These are phyloP conservation scores for Chrysoporthe puriensis DNA, from an alignment of 2,329 filamentous ascomycete species.

Conservation along the genomic window DNA sequence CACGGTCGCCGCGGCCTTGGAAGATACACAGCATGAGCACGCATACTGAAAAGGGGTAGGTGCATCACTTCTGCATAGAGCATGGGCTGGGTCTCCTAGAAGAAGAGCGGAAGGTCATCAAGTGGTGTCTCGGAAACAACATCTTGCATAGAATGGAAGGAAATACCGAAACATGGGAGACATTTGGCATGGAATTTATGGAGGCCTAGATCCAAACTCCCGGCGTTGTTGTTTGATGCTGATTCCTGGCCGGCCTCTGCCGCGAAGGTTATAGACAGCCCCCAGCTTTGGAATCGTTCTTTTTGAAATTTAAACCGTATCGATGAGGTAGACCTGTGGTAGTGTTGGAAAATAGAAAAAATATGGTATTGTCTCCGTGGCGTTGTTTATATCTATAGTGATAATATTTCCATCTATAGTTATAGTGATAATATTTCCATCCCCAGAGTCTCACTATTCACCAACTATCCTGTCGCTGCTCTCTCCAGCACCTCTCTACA, in stretches of 20 bases:
- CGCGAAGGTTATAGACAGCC: neutral
- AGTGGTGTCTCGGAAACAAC: slow-evolving; percentile 20
- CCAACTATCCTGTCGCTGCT: too few relatives aligned
- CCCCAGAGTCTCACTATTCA: too few relatives aligned
- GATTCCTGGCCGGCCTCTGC: neutral
- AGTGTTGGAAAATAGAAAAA: too few relatives aligned
- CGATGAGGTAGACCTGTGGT: neutral
- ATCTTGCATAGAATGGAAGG: slow-evolving; percentile 24
- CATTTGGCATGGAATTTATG: neutral
- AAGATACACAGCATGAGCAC: slow-evolving; percentile 27
- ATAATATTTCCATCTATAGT: neutral
- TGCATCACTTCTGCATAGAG: slow-evolving; percentile 21
- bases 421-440: neutral
- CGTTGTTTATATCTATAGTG: neutral
- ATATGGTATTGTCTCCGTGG: neutral
- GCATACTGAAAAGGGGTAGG: slow-evolving; percentile 17
- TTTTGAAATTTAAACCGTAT: neutral
- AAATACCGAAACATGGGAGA: slow-evolving; percentile 16
- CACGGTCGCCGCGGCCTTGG: slow-evolving; percentile 1
- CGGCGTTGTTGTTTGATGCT: slow-evolving; percentile 1
- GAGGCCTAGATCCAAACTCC: neutral
- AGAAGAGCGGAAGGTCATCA: slow-evolving; percentile 7
- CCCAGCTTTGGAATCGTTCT: neutral
- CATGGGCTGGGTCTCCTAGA: slow-evolving; percentile 6
- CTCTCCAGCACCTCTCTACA: neutral